Conservation (phyloP, 306 rosid species). For the Medicago lupulina region DNA sequence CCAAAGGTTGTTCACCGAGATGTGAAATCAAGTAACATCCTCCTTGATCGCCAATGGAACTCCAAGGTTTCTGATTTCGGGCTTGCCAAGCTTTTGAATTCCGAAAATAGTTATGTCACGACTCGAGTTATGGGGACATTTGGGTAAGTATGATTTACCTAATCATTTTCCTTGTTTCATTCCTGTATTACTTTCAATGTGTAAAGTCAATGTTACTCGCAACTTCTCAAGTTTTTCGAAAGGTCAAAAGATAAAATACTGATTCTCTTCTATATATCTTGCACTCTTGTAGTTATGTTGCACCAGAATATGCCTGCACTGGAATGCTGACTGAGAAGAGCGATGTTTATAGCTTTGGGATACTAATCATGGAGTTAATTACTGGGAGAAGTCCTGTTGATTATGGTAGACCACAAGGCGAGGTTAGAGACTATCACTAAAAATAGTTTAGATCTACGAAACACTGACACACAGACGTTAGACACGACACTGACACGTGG, state of each 20-base stretch:
- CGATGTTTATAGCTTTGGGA: slow-evolving; percentile 93
- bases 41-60: slow-evolving; percentile 91
- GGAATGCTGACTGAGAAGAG: slow-evolving; percentile 98
- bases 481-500: background rate
- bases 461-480: background rate
- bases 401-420: slow-evolving; percentile 85
- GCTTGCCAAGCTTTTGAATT: slow-evolving; percentile 89
- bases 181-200: slow-evolving; percentile 1
- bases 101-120: slow-evolving; percentile 89
- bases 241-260: slow-evolving; percentile 32
- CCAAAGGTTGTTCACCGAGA: slow-evolving; percentile 97
- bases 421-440: slow-evolving; percentile 59
- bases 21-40: slow-evolving; percentile 92
- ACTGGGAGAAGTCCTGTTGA: slow-evolving; percentile 95
- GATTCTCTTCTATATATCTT: slow-evolving; percentile 34
- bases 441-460: background rate
- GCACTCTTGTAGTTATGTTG: slow-evolving; percentile 78
- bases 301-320: slow-evolving; percentile 97
- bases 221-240: background rate
- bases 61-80: slow-evolving; percentile 97
- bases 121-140: slow-evolving; percentile 99
- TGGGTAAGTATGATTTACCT: slow-evolving; percentile 74
- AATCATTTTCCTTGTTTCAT: background rate
- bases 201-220: background rate
- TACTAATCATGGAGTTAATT: slow-evolving; percentile 88